Percentiles rank a stretch among this genome's conserved stretches.
phyloP scores from a whole-genome alignment of 139 green algal species.

The Coelastrella sp. region DNA sequence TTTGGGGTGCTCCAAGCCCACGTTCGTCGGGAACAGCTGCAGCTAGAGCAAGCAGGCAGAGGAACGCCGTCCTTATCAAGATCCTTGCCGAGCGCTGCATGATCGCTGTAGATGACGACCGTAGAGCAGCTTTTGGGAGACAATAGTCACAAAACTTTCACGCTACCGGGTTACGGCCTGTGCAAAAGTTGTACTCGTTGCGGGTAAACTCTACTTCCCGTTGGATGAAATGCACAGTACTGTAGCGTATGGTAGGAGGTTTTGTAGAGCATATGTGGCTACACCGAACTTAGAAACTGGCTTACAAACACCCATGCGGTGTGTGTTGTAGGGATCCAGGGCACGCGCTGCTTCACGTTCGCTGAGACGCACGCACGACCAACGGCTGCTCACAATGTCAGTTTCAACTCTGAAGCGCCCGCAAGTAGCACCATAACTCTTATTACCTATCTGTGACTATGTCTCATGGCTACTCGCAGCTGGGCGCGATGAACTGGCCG shows the following conservation, averaged over 20 bases:
- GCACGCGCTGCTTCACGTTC: background rate
- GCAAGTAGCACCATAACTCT: no score
- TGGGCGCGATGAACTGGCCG: no score
- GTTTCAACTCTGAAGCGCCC: no score
- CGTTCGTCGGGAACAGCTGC: background rate
- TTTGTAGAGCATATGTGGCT: background rate
- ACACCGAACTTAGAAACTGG: no score
- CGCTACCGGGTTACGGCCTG: background rate
- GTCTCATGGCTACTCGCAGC: no score
- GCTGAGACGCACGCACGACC: background rate
- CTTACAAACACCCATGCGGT: no score
- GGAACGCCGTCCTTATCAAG: background rate
- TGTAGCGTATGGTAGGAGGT: background rate
- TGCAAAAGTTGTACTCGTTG: background rate
- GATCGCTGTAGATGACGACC: background rate
- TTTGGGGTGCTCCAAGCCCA: background rate
- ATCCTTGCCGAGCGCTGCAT: background rate
- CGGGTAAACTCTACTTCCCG: background rate
- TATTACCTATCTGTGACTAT: no score
- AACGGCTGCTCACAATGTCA: background rate
- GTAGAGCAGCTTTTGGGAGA: background rate
- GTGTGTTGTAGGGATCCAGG: no score
- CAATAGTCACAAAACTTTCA: background rate
- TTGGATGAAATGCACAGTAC: background rate
- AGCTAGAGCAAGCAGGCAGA: background rate